Evolutionary conservation across 2,329 filamentous ascomycete species (phyloP).

Genomic region (Fusarium tupiense): DNA sequence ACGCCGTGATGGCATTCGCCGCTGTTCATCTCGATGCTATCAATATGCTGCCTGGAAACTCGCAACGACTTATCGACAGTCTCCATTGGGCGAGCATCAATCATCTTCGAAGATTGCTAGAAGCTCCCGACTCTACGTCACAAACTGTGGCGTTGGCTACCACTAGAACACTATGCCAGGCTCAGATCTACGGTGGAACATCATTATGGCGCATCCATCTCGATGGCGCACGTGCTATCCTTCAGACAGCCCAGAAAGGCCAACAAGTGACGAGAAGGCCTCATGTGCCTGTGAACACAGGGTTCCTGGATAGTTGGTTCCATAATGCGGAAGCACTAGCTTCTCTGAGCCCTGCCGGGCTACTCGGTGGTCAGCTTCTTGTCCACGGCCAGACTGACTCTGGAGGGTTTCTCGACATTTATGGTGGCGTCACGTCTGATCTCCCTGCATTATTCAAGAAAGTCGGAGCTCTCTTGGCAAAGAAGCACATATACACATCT

Average conservation of each 20-base stretch:
- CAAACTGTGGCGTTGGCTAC: slow-evolving; percentile 22
- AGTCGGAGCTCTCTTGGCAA: slow-evolving; percentile 7
- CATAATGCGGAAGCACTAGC: slow-evolving; percentile 29
- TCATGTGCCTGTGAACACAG: not conserved
- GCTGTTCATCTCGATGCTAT: slow-evolving; percentile 18
- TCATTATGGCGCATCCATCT: slow-evolving; percentile 25
- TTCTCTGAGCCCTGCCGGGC: slow-evolving; percentile 18
- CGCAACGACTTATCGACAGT: slow-evolving; percentile 4
- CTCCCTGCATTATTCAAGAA: slow-evolving; percentile 20
- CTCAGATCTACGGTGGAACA: slow-evolving; percentile 27
- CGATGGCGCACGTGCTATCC: slow-evolving; percentile 21
- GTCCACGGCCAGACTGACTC: not conserved
- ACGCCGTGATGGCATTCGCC: slow-evolving; percentile 27
- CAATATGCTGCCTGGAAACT: not conserved
- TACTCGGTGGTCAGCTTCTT: not conserved
- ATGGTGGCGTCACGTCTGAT: slow-evolving; percentile 27
- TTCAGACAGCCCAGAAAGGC: not conserved
- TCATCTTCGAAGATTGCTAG: not conserved
- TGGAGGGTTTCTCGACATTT: slow-evolving; percentile 14
- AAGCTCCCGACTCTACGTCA: not conserved
- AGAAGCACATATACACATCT: not conserved
- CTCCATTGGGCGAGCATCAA: slow-evolving; percentile 17
- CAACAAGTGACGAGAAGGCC: not conserved
- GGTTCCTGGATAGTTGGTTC: slow-evolving; percentile 28
- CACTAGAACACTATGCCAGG: slow-evolving; percentile 22